phyloP scores from a whole-genome alignment of 805 yeast genomes.

The Millerozyma miso region DNA sequence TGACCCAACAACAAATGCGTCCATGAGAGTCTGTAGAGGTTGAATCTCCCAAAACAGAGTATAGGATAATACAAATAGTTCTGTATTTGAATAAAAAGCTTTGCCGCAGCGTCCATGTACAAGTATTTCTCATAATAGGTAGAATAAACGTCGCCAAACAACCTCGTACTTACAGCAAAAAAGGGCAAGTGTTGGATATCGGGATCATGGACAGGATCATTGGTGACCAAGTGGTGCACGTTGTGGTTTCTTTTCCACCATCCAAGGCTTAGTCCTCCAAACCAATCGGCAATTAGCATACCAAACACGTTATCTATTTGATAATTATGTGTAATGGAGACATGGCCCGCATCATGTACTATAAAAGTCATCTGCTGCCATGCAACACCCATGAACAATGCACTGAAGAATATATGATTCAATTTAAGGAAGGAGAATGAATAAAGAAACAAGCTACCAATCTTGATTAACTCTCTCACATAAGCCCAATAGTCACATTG shows the following conservation, averaged over 20 bases:
- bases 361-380: slow-evolving; percentile 91
- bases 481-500: slow-evolving; percentile 73
- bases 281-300: slow-evolving; percentile 65
- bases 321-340: slow-evolving; percentile 76
- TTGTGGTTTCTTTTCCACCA: slow-evolving; percentile 97
- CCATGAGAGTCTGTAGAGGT: slow-evolving; percentile 80
- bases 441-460: slow-evolving; percentile 47
- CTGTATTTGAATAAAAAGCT: slow-evolving; percentile 57
- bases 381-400: slow-evolving; percentile 62
- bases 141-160: slow-evolving; percentile 68
- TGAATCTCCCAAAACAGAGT: slow-evolving; percentile 79
- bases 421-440: slow-evolving; percentile 47
- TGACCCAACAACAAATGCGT: slow-evolving; percentile 65
- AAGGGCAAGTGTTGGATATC: slow-evolving; percentile 92
- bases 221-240: slow-evolving; percentile 89
- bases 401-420: slow-evolving; percentile 50
- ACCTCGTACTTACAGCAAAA: slow-evolving; percentile 74
- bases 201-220: slow-evolving; percentile 91
- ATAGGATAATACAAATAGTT: slow-evolving; percentile 72
- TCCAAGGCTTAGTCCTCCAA: slow-evolving; percentile 86
- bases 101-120: slow-evolving; percentile 65
- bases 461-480: slow-evolving; percentile 63
- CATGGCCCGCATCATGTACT: slow-evolving; percentile 89
- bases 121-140: slow-evolving; percentile 71
- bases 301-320: slow-evolving; percentile 74